These are phyloP conservation scores for Omphalotus guepiniiformis DNA, from an alignment of 768 basidiomycete genomes.

Conservation along the genomic window DNA sequence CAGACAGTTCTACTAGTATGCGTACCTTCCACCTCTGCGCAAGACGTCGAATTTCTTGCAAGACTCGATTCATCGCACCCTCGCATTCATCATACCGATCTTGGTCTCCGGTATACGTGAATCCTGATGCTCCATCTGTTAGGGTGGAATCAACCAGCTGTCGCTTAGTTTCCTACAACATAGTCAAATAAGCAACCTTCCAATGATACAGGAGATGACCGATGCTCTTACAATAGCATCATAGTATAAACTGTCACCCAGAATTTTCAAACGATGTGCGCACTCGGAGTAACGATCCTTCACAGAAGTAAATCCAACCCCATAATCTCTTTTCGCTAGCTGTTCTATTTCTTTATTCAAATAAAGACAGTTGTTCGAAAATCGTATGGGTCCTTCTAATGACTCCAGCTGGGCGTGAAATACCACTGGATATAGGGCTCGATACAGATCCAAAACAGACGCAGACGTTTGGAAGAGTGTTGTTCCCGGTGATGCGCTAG, in stretches of 20 bases:
- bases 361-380: conserved; percentile 79
- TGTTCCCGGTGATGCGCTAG: conserved; percentile 40
- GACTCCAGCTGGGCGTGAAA: conserved; percentile 42
- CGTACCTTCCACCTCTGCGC: conserved; percentile 73
- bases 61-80: conserved; percentile 53
- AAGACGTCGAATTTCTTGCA: conserved; percentile 59
- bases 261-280: conserved; percentile 41
- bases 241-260: conserved; percentile 70
- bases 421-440: conserved; percentile 71
- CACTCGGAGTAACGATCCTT: conserved; percentile 51
- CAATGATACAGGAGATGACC: not conserved
- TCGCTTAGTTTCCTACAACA: conserved; percentile 45
- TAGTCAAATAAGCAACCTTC: conserved; percentile 5
- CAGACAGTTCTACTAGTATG: conserved; percentile 16
- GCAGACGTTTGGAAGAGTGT: conserved; percentile 59
- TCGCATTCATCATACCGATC: conserved; percentile 77
- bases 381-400: conserved; percentile 60
- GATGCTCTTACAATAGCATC: conserved; percentile 51
- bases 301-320: conserved; percentile 19
- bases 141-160: conserved; percentile 40
- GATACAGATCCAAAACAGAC: conserved; percentile 71
- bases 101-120: conserved; percentile 65
- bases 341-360: conserved; percentile 51
- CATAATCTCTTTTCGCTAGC: conserved; percentile 25
- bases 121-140: conserved; percentile 55